A percentile compares a stretch with the other conserved stretches of the same genome.
These are phyloP conservation scores for Tetrapisispora namnaoensis DNA, from an alignment of 805 yeast genomes.

Conservation along the genomic window DNA sequence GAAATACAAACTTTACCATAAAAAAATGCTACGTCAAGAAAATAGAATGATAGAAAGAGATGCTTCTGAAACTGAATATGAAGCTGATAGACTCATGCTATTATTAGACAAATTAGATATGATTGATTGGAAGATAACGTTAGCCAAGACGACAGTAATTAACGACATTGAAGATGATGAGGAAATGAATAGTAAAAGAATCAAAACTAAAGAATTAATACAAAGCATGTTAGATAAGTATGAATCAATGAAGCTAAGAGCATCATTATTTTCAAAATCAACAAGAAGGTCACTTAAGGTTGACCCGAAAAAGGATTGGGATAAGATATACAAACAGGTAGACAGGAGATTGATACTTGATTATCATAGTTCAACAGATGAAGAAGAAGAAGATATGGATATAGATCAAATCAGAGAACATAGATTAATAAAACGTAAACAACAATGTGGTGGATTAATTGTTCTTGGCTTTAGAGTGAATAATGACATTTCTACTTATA, in stretches of 20 bases:
- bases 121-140: constrained; percentile 39
- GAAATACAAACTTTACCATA: constrained; percentile 40
- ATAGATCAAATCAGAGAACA: constrained; percentile 12
- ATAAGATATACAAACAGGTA: constrained; percentile 14
- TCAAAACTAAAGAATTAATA: constrained; percentile 42
- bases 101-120: constrained; percentile 37
- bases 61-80: constrained; percentile 35
- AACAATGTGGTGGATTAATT: constrained; percentile 19
- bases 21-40: constrained; percentile 55
- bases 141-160: constrained; percentile 42
- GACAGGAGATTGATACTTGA: constrained; percentile 15
- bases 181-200: constrained; percentile 45
- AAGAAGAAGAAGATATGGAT: constrained; percentile 21
- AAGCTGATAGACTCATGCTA: constrained; percentile 40
- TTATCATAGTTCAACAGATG: constrained; percentile 26
- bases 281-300: constrained; percentile 8
- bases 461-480: constrained; percentile 11
- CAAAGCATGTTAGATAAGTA: constrained; percentile 25
- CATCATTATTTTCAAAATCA: constrained; percentile 12
- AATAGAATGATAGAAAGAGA: constrained; percentile 50
- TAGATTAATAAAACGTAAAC: constrained; percentile 10
- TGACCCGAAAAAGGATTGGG: constrained; percentile 12
- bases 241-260: constrained; percentile 17
- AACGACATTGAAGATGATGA: constrained; percentile 36
- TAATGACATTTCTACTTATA: background rate